Evolutionary conservation across 2,329 filamentous ascomycete genomes (phyloP).

Genomic region (Aspergillus sp.): DNA sequence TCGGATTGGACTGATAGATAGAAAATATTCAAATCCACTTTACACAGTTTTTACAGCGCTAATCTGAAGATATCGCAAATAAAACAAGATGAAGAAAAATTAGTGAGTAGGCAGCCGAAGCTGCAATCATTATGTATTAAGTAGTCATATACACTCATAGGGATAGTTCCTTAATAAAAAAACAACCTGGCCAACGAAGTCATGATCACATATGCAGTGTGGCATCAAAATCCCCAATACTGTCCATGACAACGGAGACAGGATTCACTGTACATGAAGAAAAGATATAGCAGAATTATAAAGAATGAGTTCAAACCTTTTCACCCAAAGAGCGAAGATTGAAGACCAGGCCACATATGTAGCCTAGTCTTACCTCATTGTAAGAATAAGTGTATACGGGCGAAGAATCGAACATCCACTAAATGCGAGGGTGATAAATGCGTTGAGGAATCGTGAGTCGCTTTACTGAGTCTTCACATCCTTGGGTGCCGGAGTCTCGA

Average conservation of each 20-base stretch:
- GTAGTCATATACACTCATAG: conserved; percentile 16
- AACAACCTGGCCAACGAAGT: conserved; percentile 1
- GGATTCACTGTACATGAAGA: conserved; percentile 13
- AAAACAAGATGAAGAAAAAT: neutral
- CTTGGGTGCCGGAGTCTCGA: conserved; percentile 45
- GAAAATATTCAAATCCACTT: too few relatives aligned
- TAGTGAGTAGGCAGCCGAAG: too few relatives aligned
- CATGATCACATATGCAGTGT: neutral
- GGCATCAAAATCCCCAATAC: neutral
- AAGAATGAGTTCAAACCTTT: too few relatives aligned
- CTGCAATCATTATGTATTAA: conserved; percentile 16
- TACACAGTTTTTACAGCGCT: too few relatives aligned
- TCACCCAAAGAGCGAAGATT: too few relatives aligned
- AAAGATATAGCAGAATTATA: neutral
- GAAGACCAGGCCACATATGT: too few relatives aligned
- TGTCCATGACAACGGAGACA: conserved; percentile 3
- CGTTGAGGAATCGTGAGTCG: conserved; percentile 12
- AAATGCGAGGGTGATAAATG: too few relatives aligned
- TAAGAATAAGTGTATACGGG: too few relatives aligned
- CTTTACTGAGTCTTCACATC: conserved; percentile 31
- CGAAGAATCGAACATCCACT: too few relatives aligned
- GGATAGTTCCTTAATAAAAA: conserved; percentile 12
- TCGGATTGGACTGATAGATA: too few relatives aligned
- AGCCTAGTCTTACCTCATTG: too few relatives aligned
- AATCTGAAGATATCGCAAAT: neutral